A percentile compares a stretch with the other conserved stretches of the same genome.
phyloP scores from a whole-genome alignment of 768 basidiomycete genomes.

The Pisolithus microcarpus region DNA sequence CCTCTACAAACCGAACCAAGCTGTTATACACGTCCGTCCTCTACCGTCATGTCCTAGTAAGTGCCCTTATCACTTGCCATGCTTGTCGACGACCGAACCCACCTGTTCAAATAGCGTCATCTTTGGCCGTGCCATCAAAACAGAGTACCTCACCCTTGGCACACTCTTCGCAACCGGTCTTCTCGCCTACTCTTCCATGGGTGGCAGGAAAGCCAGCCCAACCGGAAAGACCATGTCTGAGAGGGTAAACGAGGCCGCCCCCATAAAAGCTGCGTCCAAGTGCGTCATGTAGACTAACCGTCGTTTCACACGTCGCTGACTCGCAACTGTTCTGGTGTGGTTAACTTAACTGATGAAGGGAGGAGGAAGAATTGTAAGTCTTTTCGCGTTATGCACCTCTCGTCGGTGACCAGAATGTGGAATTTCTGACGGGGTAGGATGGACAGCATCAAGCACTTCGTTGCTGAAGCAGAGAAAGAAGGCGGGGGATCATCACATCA shows the following conservation, averaged over 20 bases:
- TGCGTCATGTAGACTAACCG: conserved; percentile 30
- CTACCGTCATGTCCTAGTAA: conserved; percentile 39
- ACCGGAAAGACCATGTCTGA: conserved; percentile 40
- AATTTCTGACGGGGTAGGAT: conserved; percentile 39
- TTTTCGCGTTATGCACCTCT: conserved; percentile 5
- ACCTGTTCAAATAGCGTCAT: conserved; percentile 47
- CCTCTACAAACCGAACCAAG: not conserved
- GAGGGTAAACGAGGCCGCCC: conserved; percentile 58
- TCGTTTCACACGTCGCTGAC: not conserved
- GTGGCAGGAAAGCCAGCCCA: conserved; percentile 44
- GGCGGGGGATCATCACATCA: conserved; percentile 32
- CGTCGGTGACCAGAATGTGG: conserved; percentile 23
- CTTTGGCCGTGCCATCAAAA: conserved; percentile 73
- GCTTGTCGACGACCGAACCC: conserved; percentile 1
- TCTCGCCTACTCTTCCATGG: conserved; percentile 46
- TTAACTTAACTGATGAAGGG: conserved; percentile 34
- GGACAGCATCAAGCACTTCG: conserved; percentile 71
- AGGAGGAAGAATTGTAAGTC: conserved; percentile 82
- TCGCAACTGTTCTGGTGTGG: not conserved
- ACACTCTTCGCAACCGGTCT: conserved; percentile 54
- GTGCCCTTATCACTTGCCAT: conserved; percentile 10
- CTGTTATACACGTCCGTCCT: not conserved
- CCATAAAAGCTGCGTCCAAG: conserved; percentile 62
- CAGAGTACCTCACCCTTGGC: conserved; percentile 71
- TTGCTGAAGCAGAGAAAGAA: conserved; percentile 79